phyloP scores from a whole-genome alignment of 345 rosid species.

The Cochlearia excelsa region DNA sequence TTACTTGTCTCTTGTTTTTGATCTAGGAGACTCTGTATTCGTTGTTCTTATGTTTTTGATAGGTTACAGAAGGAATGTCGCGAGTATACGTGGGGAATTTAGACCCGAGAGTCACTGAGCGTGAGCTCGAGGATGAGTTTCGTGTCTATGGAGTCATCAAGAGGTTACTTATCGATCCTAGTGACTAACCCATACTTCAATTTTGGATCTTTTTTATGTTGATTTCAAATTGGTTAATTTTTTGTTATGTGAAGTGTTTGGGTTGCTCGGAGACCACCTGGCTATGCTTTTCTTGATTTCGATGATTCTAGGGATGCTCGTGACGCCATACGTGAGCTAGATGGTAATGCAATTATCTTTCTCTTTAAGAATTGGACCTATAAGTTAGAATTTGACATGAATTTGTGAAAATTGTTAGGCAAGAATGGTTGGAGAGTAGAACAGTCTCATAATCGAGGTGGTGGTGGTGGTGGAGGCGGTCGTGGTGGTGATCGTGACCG shows the following conservation, averaged over 20 bases:
- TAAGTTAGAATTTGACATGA: neutral
- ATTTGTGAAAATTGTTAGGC: slow-evolving; percentile 37
- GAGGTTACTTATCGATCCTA: slow-evolving; percentile 40
- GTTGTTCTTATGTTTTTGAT: too few species aligned
- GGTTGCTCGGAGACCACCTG: slow-evolving; percentile 95
- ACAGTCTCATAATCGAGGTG: slow-evolving; percentile 74
- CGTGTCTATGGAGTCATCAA: slow-evolving; percentile 60
- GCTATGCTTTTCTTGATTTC: slow-evolving; percentile 85
- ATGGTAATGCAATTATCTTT: slow-evolving; percentile 44
- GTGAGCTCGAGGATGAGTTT: slow-evolving; percentile 79
- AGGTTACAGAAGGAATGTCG: slow-evolving; percentile 34
- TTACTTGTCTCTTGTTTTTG: neutral
- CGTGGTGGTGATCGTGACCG: slow-evolving; percentile 31
- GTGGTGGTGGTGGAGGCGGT: slow-evolving; percentile 49
- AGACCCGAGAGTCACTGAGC: slow-evolving; percentile 69
- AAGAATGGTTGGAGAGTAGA: slow-evolving; percentile 93
- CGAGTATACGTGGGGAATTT: slow-evolving; percentile 83
- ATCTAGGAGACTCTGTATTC: neutral
- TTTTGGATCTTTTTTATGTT: neutral
- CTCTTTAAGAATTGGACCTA: neutral
- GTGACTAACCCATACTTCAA: neutral
- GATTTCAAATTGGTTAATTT: too few species aligned
- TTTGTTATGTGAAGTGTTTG: slow-evolving; percentile 58
- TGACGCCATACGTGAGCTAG: slow-evolving; percentile 32
- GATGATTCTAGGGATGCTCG: slow-evolving; percentile 80